Conservation (phyloP, 257 asterid species). For the Nicotiana knightiana region DNA sequence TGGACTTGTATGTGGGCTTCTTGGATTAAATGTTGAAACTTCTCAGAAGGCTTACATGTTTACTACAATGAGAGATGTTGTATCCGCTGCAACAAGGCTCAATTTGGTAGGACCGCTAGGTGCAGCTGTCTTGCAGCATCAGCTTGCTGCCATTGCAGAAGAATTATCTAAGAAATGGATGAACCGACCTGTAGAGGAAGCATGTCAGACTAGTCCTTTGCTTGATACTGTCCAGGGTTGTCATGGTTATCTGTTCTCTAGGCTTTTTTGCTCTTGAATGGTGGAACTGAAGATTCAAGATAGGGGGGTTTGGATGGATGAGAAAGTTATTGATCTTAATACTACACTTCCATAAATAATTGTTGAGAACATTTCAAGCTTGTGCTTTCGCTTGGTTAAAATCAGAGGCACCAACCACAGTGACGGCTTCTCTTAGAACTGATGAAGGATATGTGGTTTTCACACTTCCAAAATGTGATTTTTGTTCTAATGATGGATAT, state of each 20-base stretch:
- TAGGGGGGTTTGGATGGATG: background rate
- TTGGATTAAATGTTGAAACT: conserved; percentile 57
- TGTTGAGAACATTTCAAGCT: background rate
- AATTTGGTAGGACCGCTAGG: conserved; percentile 86
- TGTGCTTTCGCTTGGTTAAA: background rate
- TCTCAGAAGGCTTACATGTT: conserved; percentile 75
- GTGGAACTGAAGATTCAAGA: background rate
- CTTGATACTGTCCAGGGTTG: conserved; percentile 91
- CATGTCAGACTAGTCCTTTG: conserved; percentile 85
- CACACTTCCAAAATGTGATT: background rate
- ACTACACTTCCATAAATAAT: background rate
- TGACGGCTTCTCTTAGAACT: background rate
- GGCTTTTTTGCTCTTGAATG: conserved; percentile 79
- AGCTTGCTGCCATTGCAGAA: conserved; percentile 54
- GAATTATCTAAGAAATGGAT: conserved; percentile 64
- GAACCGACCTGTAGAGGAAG: conserved; percentile 69
- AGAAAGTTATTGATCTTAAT: background rate
- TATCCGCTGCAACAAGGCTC: conserved; percentile 91
- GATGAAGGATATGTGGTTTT: background rate
- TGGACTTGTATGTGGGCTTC: conserved; percentile 74
- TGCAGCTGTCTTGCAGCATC: conserved; percentile 79
- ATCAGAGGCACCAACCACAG: background rate
- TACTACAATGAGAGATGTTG: conserved; percentile 74
- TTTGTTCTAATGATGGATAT: background rate
- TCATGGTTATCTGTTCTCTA: conserved; percentile 89